These are phyloP conservation scores for Geoglossum cookeanum DNA, from an alignment of 2,329 filamentous ascomycete genomes.

Conservation along the genomic window DNA sequence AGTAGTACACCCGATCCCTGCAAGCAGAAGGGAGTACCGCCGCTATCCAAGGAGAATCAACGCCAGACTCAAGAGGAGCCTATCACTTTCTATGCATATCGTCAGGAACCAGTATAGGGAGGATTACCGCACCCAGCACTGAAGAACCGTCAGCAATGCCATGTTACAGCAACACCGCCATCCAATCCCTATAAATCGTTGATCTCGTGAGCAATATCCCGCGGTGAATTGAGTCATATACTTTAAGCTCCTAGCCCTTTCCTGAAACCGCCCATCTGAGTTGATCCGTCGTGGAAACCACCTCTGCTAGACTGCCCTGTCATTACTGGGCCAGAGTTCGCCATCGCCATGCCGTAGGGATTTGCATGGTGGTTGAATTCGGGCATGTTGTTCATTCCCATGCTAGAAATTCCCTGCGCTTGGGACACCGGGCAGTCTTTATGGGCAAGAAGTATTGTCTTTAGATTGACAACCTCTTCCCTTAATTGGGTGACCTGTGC, in stretches of 20 bases:
- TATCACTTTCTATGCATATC: constrained; percentile 1
- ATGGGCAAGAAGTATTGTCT: constrained; percentile 79
- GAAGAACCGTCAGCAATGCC: not conserved
- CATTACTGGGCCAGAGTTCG: constrained; percentile 20
- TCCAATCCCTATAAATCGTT: not conserved
- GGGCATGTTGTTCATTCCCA: constrained; percentile 28
- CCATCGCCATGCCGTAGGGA: constrained; percentile 17
- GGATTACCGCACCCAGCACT: not conserved
- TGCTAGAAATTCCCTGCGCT: constrained; percentile 49
- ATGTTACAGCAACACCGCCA: not conserved
- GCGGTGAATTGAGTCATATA: not conserved
- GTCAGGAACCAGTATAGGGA: not conserved
- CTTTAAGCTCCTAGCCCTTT: not conserved
- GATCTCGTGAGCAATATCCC: not conserved
- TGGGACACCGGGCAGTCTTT: constrained; percentile 92
- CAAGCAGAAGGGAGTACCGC: not conserved
- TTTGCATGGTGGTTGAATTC: constrained; percentile 13
- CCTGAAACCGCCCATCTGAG: not conserved
- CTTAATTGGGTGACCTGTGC: constrained; percentile 66
- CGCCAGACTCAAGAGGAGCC: not conserved
- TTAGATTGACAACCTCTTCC: constrained; percentile 88
- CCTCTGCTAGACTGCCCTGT: constrained; percentile 9
- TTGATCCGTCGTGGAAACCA: constrained; percentile 2
- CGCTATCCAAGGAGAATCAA: not conserved
- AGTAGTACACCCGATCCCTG: not conserved